Evolutionary conservation across 164 flowering plant genomes (phyloP).

Genomic region (Piper longum): DNA sequence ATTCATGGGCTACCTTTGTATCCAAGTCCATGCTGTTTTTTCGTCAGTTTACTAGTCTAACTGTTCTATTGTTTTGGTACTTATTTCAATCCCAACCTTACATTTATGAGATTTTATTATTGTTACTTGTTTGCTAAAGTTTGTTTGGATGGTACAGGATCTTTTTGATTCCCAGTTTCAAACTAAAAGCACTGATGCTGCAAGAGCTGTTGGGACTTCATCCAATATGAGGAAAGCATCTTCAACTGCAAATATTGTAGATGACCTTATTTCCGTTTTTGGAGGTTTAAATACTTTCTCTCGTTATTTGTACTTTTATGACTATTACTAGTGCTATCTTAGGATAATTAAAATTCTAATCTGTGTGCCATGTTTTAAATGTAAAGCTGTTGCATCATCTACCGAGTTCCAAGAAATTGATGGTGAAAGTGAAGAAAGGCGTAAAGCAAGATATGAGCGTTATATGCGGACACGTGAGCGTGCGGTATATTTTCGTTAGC

Average conservation of each 20-base stretch:
- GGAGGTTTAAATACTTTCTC: conserved; percentile 36
- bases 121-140: neutral
- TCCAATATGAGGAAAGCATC: conserved; percentile 63
- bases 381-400: conserved; percentile 26
- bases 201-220: conserved; percentile 34
- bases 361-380: conserved; percentile 2
- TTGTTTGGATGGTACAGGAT: conserved; percentile 30
- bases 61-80: too few relatives aligned
- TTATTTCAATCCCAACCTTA: too few relatives aligned
- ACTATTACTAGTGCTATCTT: neutral
- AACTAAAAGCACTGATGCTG: conserved; percentile 41
- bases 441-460: conserved; percentile 53
- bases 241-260: conserved; percentile 68
- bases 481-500: conserved; percentile 27
- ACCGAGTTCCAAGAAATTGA: conserved; percentile 60
- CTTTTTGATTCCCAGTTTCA: conserved; percentile 51
- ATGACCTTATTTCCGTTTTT: conserved; percentile 75
- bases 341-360: neutral
- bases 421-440: conserved; percentile 75
- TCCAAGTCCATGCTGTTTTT: too few relatives aligned
- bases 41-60: too few relatives aligned
- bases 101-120: neutral
- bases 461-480: conserved; percentile 50
- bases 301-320: neutral
- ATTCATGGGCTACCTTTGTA: too few relatives aligned